Evolutionary conservation across 1,139 yeast species (phyloP), one percentile per base, ranked within the genome.

Genomic region (Yamadazyma epiphylla): DNA sequence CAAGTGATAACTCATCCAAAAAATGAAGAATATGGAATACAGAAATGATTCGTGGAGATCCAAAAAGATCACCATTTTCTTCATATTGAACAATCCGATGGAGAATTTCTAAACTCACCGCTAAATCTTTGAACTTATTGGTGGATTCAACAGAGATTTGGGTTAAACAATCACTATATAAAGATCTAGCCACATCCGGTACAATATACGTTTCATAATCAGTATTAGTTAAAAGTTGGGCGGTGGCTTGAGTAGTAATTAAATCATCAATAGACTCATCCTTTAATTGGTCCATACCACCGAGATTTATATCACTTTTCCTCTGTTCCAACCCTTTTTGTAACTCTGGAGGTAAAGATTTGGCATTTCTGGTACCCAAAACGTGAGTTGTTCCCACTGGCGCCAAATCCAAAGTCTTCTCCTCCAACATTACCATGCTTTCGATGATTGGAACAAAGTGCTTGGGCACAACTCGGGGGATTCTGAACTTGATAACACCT

Each of bases 71-170:
- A 8, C 60, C 60, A 26, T 70, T 64, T 27, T 63, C 68, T 37
- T 60, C 57, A 45, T 63, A 58, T 50, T 78, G 87, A 15, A 80
- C 48, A 3, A 60, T 47, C 33, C 77, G 60, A 50, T 81, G 85
- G 16, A 80, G 44, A 3, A 64, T 43, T 47, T 77, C 82, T 29
- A 81, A 56, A 41, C 71, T 71, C 29, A 54, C 44, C 14, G 60
- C 41, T 8, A 56, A 49, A 9, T 43, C 42, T 15, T 66, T 64
- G 26, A 69, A 40, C 23, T 47, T 41, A 3, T 45, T 35, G 56
- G 67, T 61, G 2, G 73, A 48, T 5, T 45, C 41, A n/a, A 60
- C 49, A 3, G 70, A 53, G 5, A 66, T 37, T 4, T 48, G 39
- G 1, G 57, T 48, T 30, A 68, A 53, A 0, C 56, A 50, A 5